Evolutionary conservation across 352 stramenopile species (phyloP), one percentile per base, ranked within the genome.

Genomic region (Peronosclerospora sorghi): DNA sequence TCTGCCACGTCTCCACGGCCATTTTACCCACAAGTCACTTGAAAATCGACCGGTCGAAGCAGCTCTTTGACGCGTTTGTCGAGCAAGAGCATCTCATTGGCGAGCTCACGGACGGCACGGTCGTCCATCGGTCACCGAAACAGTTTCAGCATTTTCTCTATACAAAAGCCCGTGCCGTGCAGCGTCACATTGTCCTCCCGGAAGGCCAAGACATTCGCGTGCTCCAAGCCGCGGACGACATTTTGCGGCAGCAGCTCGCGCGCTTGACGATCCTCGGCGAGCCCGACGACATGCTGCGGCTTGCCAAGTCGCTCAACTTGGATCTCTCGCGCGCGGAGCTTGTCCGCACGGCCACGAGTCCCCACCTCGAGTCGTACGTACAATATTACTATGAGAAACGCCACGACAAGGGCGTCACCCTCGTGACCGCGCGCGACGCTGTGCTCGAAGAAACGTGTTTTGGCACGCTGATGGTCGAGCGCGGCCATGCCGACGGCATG

Each of bases 111-210:
- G 54, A 84, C 27, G 70, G 71, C 7, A 65, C 77, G 39, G 67
- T 79, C 6, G 51, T 74, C 12, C 65, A 84, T 45, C 72, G 73
- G 1, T 81, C 76, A 13, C 79, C 79, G 8, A 89, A 88, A 65
- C 74, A 90, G 38, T 91, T 91, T 52, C 68, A 89, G 51, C 75
- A 93, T 58, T 86, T 81, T 48, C 45, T 90, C n/a, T 83, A 86
- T 42, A 71, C 64, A 62, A 87, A 89, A 53, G 73, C 79, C 0
- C 74, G 74, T 8, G 48, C 56, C 0, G 69, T 83, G 2, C 61
- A 87, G 56, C 72, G 77, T 19, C 76, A 83, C 46, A 90, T 94
- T 49, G 74, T 95, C 14, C 55, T 93, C 19, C 83, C 83, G 1
- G 83, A 95, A 46, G 81, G 80, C 5, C 65, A 84, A 37, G 83